Percentiles rank a stretch among this genome's conserved stretches.
Conservation (phyloP, 345 rosid species). For the Anacardium occidentale region DNA sequence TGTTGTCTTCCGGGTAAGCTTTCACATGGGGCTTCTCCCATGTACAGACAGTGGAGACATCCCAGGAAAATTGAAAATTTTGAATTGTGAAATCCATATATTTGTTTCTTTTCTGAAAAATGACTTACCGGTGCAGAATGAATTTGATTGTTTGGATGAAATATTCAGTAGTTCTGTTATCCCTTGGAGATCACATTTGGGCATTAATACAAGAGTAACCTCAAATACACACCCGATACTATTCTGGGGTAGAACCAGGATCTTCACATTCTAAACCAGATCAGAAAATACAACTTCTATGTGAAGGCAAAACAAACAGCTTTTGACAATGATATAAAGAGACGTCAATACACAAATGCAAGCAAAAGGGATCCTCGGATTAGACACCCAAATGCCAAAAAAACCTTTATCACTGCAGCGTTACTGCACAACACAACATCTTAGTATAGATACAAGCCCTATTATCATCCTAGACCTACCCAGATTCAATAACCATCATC, state of each 20-base stretch:
- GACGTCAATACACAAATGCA: constrained; percentile 27
- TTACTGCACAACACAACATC: constrained; percentile 29
- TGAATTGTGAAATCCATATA: too few species aligned
- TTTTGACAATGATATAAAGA: constrained; percentile 18
- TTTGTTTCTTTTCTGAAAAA: too few species aligned
- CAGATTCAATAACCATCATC: constrained; percentile 20
- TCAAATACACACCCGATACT: not conserved
- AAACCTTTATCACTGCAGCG: constrained; percentile 30
- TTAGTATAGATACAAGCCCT: constrained; percentile 24
- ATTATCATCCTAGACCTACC: constrained; percentile 18
- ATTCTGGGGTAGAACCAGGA: not conserved
- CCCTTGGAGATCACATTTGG: not conserved
- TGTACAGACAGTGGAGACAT: not conserved
- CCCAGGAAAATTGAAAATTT: too few species aligned
- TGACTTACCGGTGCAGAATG: too few species aligned
- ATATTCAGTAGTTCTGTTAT: not conserved
- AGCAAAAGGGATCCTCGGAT: constrained; percentile 18
- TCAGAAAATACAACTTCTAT: constrained; percentile 14
- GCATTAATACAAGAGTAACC: too few species aligned
- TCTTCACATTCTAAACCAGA: not conserved
- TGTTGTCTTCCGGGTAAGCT: not conserved
- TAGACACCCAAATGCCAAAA: constrained; percentile 22
- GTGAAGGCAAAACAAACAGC: constrained; percentile 23
- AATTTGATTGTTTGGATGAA: too few species aligned
- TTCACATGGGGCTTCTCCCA: not conserved